Conservation (phyloP, 2,329 filamentous ascomycete genomes). For the Fusarium virguliforme region DNA sequence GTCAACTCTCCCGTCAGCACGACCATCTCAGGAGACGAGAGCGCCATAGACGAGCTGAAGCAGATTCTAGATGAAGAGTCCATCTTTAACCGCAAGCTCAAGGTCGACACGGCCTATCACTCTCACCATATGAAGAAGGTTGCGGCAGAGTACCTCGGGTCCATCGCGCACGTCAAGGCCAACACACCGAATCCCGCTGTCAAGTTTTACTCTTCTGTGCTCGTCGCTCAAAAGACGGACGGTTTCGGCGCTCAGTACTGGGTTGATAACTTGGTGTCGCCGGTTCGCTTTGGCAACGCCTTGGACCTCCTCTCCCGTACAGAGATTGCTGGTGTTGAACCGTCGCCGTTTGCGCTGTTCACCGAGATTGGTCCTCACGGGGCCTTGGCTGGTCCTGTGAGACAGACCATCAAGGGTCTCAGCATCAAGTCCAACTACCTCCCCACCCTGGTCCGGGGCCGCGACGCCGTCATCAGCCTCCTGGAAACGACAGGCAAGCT, state of each 20-base stretch:
- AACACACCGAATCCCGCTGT: conserved; percentile 10
- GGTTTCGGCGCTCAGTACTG: conserved; percentile 47
- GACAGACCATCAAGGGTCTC: conserved; percentile 43
- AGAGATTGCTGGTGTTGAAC: conserved; percentile 11
- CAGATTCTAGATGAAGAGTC: conserved; percentile 52
- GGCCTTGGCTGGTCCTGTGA: conserved; percentile 46
- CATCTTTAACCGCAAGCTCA: conserved; percentile 54
- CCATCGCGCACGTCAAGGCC: conserved; percentile 37
- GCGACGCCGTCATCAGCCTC: conserved; percentile 51
- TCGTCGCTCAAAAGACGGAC: conserved; percentile 29
- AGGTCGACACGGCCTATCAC: conserved; percentile 61
- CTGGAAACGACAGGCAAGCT: conserved; percentile 31
- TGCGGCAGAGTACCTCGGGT: conserved; percentile 45
- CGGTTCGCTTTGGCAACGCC: conserved; percentile 49
- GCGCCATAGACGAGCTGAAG: conserved; percentile 51
- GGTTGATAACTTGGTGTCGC: conserved; percentile 51
- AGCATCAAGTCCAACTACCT: conserved; percentile 34
- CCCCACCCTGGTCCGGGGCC: conserved; percentile 17
- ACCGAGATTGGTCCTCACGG: conserved; percentile 50
- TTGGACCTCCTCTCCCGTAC: conserved; percentile 32
- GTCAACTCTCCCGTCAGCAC: conserved; percentile 57
- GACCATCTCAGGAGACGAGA: conserved; percentile 57
- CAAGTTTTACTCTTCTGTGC: conserved; percentile 52
- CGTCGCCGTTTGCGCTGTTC: conserved; percentile 28
- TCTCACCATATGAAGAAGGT: conserved; percentile 56